Evolutionary conservation across 108 stramenopile genomes (phyloP), one percentile per base, ranked within the genome.

Genomic region (Nitzschia palea): DNA sequence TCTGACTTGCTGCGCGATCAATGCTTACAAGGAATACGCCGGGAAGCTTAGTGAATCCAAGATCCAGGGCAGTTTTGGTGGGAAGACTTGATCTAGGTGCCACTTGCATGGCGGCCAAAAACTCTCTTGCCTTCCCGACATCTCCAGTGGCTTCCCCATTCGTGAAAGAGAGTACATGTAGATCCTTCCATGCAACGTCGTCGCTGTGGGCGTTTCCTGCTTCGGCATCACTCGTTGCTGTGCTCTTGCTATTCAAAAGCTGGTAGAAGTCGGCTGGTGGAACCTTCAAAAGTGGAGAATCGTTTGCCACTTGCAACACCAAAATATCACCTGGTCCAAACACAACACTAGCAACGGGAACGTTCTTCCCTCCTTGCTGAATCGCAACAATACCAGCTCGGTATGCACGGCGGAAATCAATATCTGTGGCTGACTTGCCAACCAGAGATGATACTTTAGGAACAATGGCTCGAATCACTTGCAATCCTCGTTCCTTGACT

Each of bases 21-120:
- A 94, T 84, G 43, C 78, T 75, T 30, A 94, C 82, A 18, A 94
- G 62, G 53, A 83, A 81, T 1, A 91, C 62, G 8, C 89, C 93
- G 14, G 85, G 72, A 15, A 88, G 69, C 47, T 86, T 89, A 58
- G 79, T 68, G 10, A 90, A 55, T 20, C 89, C 93, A 37, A 56
- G 50, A 45, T 89, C 71, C 0, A 59, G 62, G 4, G 85, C 74
- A 27, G 76, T 86, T 47, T 85, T 81, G 12, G 68, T 73, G 1
- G 68, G 62, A 22, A 87, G 83, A 18, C 70, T 42, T 18, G 89
- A 87, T 40, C 84, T 82, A 0, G 67, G 63, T 12, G 72, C 50
- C 30, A 94, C 73, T 45, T 69, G 67, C 89, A 89, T 87, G 9
- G 89, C 93, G n/a, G 83, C 75, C 25, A 94, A 70, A 59, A 84